Evolutionary conservation across 371 early-diverging fungal species (phyloP), one percentile per base, ranked within the genome.

Genomic region (Dichotomocladium elegans): DNA sequence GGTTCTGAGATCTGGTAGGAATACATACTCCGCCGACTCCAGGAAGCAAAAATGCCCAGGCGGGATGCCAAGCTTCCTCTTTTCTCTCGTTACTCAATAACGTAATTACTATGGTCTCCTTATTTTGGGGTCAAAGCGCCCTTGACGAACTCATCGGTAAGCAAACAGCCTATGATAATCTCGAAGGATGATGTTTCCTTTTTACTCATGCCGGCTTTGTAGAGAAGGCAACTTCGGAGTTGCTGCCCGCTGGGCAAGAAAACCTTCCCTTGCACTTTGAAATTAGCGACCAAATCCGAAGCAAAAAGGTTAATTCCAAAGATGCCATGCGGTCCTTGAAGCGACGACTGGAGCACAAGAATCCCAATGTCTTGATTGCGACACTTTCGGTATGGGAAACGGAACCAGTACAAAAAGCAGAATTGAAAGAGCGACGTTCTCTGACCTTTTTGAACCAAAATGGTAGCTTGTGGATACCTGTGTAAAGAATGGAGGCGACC

Each of bases 341-440:
- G 61, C 76, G 85, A 51, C 76, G 94, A 14, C 63, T 98, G 51
- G 69, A 73, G 5, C 88, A 92, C 68, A 79, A 79, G 49, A 98
- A 98, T 56, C 96, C 97, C 9, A 96, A 96, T 65, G 96, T 95
- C 6, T 89, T 91, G 60, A 72, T 96, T 14, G 80, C 93, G 9
- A 88, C 93, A 7, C 74, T 98, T 42, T 88, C 87, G 57, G 92
- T 93, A 83, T 57, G 63, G 45, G 9, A 7, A 11, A 33, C 4
- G 21, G 9, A n/a, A n/a, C n/a, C n/a, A n/a, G n/a, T n/a, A n/a
- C n/a, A n/a, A n/a, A n/a, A n/a, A n/a, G n/a, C n/a, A n/a, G n/a
- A n/a, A n/a, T n/a, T n/a, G n/a, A n/a, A n/a, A n/a, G n/a, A n/a
- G n/a, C n/a, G n/a, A n/a, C n/a, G n/a, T n/a, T n/a, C n/a, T n/a